phyloP scores from a whole-genome alignment of 306 rosid genomes.

The Spatholobus suberectus region DNA sequence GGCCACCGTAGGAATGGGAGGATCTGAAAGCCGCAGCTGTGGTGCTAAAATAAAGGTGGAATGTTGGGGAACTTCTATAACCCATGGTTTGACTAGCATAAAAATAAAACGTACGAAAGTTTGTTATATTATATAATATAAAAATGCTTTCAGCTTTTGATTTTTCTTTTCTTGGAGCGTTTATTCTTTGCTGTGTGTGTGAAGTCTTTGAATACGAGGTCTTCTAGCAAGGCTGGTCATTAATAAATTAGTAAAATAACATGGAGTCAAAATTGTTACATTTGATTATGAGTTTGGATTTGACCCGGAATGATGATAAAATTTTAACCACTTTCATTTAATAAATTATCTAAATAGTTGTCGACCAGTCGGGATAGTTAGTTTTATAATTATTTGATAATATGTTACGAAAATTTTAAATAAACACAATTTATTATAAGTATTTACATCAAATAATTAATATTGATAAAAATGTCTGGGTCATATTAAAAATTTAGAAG shows the following conservation, averaged over 20 bases:
- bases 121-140: neutral
- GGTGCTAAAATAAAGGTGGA: neutral
- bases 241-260: too few relatives aligned
- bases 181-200: neutral
- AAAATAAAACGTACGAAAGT: neutral
- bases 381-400: neutral
- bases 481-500: too few relatives aligned
- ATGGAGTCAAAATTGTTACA: neutral
- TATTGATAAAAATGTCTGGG: too few relatives aligned
- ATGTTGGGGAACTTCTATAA: neutral
- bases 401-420: neutral
- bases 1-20: constrained; percentile 32
- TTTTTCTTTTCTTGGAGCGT: neutral
- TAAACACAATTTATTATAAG: neutral
- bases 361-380: neutral
- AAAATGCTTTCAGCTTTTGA: neutral
- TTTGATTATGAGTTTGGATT: neutral
- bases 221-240: too few relatives aligned
- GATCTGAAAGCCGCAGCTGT: neutral
- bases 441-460: too few relatives aligned
- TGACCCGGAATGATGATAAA: neutral
- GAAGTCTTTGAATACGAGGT: constrained; percentile 3
- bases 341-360: neutral
- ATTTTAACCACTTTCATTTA: neutral
- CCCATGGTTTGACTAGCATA: neutral